Evolutionary conservation across 1,284 basidiomycete species (phyloP).

Genomic region (Mycena citricolor): DNA sequence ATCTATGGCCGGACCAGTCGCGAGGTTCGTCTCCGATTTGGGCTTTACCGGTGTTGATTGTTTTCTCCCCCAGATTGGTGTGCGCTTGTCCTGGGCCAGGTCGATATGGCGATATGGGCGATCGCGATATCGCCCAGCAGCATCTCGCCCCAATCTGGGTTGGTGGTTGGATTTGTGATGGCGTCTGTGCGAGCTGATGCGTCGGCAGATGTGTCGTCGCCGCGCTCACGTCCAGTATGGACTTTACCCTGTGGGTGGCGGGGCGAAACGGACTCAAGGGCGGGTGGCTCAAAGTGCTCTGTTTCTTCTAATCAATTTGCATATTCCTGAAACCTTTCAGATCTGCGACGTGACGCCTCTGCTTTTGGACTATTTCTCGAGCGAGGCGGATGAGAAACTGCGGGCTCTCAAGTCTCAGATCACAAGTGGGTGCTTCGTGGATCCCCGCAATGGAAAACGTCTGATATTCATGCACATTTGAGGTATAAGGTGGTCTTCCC

Average conservation of each 20-base stretch:
- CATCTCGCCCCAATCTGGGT: constrained; percentile 48
- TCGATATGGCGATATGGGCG: constrained; percentile 59
- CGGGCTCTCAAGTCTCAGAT: constrained; percentile 42
- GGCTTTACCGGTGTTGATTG: constrained; percentile 20
- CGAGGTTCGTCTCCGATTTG: constrained; percentile 46
- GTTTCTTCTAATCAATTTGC: background rate
- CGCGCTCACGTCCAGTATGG: constrained; percentile 58
- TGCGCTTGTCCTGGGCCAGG: constrained; percentile 62
- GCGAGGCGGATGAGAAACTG: constrained; percentile 23
- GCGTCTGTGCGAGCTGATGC: too few species aligned
- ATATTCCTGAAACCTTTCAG: constrained; percentile 29
- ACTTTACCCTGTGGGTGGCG: constrained; percentile 53
- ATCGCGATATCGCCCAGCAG: constrained; percentile 64
- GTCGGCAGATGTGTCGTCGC: constrained; percentile 50
- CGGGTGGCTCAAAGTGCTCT: constrained; percentile 57
- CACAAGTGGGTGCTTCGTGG: constrained; percentile 32
- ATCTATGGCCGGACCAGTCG: constrained; percentile 63
- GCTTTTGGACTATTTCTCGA: constrained; percentile 35
- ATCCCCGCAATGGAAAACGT: constrained; percentile 1
- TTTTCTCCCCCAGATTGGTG: constrained; percentile 48
- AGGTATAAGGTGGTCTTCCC: constrained; percentile 69
- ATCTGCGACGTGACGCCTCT: constrained; percentile 46
- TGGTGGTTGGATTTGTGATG: too few species aligned
- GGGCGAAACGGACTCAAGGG: constrained; percentile 55
- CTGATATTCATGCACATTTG: background rate